phyloP scores from a whole-genome alignment of 495 filamentous ascomycete genomes.

The Xylaria scruposa region DNA sequence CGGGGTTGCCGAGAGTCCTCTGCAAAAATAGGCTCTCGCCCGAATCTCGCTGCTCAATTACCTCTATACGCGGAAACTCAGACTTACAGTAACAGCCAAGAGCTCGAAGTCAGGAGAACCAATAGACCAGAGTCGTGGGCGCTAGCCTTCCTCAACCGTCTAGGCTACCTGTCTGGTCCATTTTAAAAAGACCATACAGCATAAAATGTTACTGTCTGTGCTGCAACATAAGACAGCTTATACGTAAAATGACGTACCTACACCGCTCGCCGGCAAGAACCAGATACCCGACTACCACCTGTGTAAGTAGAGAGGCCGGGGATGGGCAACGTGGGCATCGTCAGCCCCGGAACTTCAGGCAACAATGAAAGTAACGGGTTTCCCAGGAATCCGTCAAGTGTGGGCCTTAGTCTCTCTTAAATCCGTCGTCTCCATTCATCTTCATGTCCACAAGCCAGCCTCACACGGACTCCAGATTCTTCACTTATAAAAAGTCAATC shows the following conservation, averaged over 20 bases:
- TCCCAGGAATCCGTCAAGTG: not conserved
- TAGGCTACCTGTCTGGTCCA: no score
- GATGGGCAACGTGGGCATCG: not conserved
- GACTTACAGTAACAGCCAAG: not conserved
- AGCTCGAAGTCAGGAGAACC: not conserved
- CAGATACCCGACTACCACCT: not conserved
- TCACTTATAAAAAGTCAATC: not conserved
- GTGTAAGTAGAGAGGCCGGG: not conserved
- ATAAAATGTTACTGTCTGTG: no score
- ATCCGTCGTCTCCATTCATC: not conserved
- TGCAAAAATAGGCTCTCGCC: not conserved
- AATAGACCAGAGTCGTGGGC: slow-evolving; percentile 17
- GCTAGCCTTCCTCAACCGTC: not conserved
- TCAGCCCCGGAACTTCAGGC: not conserved
- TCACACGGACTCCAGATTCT: not conserved
- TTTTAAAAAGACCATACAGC: no score
- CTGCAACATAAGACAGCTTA: not conserved
- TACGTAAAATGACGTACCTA: not conserved
- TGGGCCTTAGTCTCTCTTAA: not conserved
- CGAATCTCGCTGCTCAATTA: slow-evolving; percentile 2
- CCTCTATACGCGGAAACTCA: not conserved
- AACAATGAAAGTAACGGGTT: not conserved
- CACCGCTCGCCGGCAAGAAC: not conserved
- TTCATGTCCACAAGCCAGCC: not conserved
- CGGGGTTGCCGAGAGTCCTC: not conserved